A percentile compares a stretch with the other conserved stretches of the same genome.
These are phyloP conservation scores for Alectoria sarmentosa DNA, from an alignment of 495 filamentous ascomycete species.

Conservation along the genomic window DNA sequence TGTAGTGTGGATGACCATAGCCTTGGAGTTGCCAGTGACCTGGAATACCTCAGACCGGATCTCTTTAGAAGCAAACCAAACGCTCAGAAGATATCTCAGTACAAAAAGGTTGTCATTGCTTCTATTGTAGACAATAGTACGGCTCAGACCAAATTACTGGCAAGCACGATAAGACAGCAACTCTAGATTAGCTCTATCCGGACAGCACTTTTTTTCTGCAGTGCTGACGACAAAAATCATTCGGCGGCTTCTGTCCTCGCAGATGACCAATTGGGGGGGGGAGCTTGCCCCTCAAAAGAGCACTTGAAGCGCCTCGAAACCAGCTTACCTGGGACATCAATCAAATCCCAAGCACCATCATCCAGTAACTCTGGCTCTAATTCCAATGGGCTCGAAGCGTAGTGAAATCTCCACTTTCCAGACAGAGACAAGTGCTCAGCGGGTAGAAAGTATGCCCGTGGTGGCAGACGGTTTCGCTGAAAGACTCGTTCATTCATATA, in stretches of 20 bases:
- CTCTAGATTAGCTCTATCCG: too few species aligned
- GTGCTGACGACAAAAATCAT: not conserved
- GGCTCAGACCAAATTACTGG: not conserved
- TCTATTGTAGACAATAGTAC: not conserved
- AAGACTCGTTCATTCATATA: conserved; percentile 37
- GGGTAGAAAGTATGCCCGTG: conserved; percentile 54
- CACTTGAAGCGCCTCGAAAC: not conserved
- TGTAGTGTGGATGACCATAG: conserved; percentile 56
- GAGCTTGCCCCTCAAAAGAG: not conserved
- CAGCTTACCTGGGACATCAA: conserved; percentile 44
- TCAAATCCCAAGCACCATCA: conserved; percentile 40
- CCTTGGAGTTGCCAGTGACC: conserved; percentile 68
- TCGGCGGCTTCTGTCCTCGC: not conserved
- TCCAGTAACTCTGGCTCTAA: conserved; percentile 31
- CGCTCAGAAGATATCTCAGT: not conserved
- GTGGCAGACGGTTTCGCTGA: conserved; percentile 54
- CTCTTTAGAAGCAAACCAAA: not conserved
- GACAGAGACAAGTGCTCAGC: conserved; percentile 46
- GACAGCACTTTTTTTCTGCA: not conserved
- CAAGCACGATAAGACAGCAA: not conserved
- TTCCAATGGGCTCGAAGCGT: conserved; percentile 43
- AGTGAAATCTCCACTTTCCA: conserved; percentile 55
- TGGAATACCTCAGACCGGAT: not conserved
- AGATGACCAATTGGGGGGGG: not conserved
- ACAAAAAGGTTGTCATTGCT: not conserved